Evolutionary conservation across 1,139 yeast genomes (phyloP).

Genomic region (Suhomyces anneliseae): DNA sequence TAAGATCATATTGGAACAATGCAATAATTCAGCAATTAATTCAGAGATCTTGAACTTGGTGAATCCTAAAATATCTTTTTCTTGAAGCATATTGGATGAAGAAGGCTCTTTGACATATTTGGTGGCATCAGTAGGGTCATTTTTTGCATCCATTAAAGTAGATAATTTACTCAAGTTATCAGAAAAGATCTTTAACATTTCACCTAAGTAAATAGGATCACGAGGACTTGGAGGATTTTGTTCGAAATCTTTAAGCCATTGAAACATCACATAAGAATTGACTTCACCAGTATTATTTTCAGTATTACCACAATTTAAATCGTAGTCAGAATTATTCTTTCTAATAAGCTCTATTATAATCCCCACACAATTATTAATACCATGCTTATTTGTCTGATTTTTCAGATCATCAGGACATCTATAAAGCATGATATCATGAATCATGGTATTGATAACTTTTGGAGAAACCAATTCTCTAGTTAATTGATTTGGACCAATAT

Average conservation of each 20-base stretch:
- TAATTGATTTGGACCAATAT: constrained; percentile 49
- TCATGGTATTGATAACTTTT: constrained; percentile 35
- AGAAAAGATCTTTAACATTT: constrained; percentile 42
- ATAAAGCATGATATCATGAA: constrained; percentile 43
- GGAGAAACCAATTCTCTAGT: constrained; percentile 48
- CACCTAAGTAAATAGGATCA: constrained; percentile 49
- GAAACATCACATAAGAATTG: constrained; percentile 45
- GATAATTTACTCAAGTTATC: constrained; percentile 36
- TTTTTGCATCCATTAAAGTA: constrained; percentile 23
- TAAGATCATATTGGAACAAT: constrained; percentile 51
- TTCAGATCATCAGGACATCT: constrained; percentile 17
- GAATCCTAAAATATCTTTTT: constrained; percentile 34
- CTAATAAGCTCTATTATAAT: constrained; percentile 49
- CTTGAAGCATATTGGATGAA: constrained; percentile 1
- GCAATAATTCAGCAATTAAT: constrained; percentile 46
- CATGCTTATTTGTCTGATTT: constrained; percentile 40
- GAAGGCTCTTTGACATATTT: neutral
- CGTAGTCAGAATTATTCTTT: constrained; percentile 51
- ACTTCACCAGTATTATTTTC: constrained; percentile 39
- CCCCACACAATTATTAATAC: constrained; percentile 49
- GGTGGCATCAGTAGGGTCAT: constrained; percentile 12
- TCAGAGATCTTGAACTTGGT: constrained; percentile 46
- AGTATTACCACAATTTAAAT: constrained; percentile 44
- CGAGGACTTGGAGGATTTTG: constrained; percentile 49
- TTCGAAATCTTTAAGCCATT: constrained; percentile 50